A percentile compares a stretch with the other conserved stretches of the same genome.
phyloP scores from a whole-genome alignment of 1,284 basidiomycete species.

The Ustilago vetiveriae region DNA sequence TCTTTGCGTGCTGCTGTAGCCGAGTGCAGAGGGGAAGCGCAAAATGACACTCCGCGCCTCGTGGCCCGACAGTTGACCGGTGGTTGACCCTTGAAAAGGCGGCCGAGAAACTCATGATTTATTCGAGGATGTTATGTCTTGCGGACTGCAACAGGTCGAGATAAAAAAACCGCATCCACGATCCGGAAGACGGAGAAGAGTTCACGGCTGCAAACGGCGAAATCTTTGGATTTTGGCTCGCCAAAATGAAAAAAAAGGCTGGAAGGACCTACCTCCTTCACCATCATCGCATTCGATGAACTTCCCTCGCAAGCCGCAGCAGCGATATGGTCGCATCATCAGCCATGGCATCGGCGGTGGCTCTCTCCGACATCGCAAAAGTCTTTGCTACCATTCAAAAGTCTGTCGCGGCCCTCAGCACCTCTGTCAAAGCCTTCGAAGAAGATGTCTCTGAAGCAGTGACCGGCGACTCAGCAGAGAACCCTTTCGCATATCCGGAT shows the following conservation, averaged over 20 bases:
- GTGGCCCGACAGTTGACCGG: not conserved
- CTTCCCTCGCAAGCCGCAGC: no score
- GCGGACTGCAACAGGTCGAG: no score
- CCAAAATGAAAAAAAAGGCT: no score
- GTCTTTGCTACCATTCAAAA: conserved; percentile 28
- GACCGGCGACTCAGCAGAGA: conserved; percentile 10
- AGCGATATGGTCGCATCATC: conserved; percentile 14
- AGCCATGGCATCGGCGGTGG: conserved; percentile 4
- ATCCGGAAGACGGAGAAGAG: not conserved
- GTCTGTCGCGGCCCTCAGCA: conserved; percentile 32
- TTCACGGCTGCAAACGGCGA: not conserved
- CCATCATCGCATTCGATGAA: not conserved
- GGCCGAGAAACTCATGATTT: not conserved
- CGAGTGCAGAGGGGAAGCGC: conserved; percentile 5
- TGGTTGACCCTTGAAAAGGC: no score
- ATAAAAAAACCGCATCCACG: no score
- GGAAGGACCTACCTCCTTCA: not conserved
- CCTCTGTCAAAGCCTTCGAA: conserved; percentile 28
- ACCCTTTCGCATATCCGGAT: conserved; percentile 65
- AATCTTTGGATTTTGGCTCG: not conserved
- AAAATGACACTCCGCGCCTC: conserved; percentile 1
- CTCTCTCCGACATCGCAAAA: conserved; percentile 15
- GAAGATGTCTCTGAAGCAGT: conserved; percentile 18
- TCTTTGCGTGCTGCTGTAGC: no score
- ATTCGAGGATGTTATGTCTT: no score